Percentiles rank a stretch among this genome's conserved stretches.
Conservation (phyloP, 2,329 filamentous ascomycete genomes). For the Penicillium nordicum region DNA sequence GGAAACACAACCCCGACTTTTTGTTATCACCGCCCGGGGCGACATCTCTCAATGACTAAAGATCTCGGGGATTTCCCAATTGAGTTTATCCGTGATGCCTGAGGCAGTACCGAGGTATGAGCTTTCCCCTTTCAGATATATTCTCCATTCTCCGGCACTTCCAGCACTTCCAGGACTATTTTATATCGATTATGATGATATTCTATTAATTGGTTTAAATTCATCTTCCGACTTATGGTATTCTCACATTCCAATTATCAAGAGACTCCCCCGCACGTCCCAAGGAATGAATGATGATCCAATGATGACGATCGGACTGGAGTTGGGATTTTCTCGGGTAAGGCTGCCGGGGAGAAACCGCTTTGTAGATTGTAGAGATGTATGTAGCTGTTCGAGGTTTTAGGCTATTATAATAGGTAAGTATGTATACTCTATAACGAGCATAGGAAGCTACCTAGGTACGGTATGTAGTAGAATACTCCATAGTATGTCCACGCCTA, state of each 20-base stretch:
- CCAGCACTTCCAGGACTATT: neutral
- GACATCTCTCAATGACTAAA: slow-evolving; percentile 14
- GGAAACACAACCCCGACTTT: slow-evolving; percentile 12
- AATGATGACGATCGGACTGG: slow-evolving; percentile 2
- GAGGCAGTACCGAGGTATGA: neutral
- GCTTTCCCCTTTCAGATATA: neutral
- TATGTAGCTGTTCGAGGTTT: neutral
- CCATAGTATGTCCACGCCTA: too few relatives aligned
- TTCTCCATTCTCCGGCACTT: too few relatives aligned
- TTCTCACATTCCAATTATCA: neutral
- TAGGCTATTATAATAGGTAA: neutral
- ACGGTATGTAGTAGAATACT: neutral
- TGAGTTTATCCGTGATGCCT: slow-evolving; percentile 16
- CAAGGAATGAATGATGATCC: neutral
- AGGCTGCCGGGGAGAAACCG: slow-evolving; percentile 1
- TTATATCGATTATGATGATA: neutral
- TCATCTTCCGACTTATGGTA: neutral
- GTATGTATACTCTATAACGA: neutral
- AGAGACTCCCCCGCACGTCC: neutral
- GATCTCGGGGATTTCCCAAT: slow-evolving; percentile 20
- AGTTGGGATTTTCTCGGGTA: slow-evolving; percentile 2
- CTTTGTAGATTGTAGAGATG: neutral
- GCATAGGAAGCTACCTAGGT: neutral
- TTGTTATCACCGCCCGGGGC: slow-evolving; percentile 8
- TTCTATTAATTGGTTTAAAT: neutral